Percentiles rank a stretch among this genome's conserved stretches.
Evolutionary conservation across 2,329 filamentous ascomycete genomes (phyloP).

Genomic region (Fusarium sp.): DNA sequence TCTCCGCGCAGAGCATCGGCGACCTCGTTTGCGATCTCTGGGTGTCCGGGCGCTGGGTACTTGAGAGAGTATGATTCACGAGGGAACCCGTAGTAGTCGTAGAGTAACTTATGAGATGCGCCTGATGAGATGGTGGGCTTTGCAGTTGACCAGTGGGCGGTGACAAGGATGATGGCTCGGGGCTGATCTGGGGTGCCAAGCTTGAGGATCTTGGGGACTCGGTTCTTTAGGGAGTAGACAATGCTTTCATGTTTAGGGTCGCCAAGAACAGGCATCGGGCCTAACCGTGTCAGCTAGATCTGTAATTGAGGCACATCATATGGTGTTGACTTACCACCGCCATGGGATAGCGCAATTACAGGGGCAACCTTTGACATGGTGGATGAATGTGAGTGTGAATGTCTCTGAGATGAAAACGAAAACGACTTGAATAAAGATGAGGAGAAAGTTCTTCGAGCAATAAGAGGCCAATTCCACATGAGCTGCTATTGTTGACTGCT

Average conservation of each 20-base stretch:
- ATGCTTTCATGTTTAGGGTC: constrained; percentile 62
- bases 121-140: constrained; percentile 61
- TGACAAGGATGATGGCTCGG: constrained; percentile 63
- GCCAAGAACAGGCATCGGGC: constrained; percentile 65
- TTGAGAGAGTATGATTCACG: constrained; percentile 61
- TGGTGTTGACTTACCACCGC: constrained; percentile 49
- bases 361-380: constrained; percentile 53
- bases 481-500: background rate
- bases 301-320: background rate
- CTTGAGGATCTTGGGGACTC: constrained; percentile 63
- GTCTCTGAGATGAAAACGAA: background rate
- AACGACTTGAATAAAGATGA: background rate
- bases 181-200: constrained; percentile 59
- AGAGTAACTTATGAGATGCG: constrained; percentile 57
- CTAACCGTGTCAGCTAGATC: constrained; percentile 36
- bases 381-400: constrained; percentile 5
- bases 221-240: constrained; percentile 59
- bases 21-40: constrained; percentile 60
- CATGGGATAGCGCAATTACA: constrained; percentile 59
- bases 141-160: constrained; percentile 64
- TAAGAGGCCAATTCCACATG: constrained; percentile 24
- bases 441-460: constrained; percentile 8
- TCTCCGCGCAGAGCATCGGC: constrained; percentile 53
- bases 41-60: constrained; percentile 64
- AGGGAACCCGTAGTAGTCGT: constrained; percentile 69